phyloP scores from a whole-genome alignment of 1,284 basidiomycete genomes.

The Ustilago sp. region DNA sequence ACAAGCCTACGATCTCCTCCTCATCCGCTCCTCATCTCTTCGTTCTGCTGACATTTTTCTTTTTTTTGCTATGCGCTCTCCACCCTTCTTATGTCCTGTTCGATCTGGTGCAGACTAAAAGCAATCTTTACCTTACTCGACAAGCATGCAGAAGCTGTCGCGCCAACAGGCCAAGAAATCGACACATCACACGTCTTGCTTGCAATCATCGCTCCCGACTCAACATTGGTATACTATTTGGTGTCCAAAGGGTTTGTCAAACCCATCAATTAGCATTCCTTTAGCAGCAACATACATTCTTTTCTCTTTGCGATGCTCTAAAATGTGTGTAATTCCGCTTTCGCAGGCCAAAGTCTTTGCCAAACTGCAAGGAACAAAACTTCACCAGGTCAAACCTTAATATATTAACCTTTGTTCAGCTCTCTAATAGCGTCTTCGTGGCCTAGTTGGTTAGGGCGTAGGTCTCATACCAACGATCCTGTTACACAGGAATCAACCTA shows the following conservation, averaged over 20 bases:
- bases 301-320: no score
- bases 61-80: not conserved
- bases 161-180: constrained; percentile 8
- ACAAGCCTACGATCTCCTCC: not conserved
- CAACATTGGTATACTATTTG: constrained; percentile 66
- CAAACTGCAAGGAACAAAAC: no score
- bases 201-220: constrained; percentile 63
- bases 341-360: no score
- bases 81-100: no score
- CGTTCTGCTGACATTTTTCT: not conserved
- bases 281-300: not conserved
- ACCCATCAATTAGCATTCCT: constrained; percentile 57
- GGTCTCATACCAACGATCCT: constrained; percentile 53
- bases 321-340: no score
- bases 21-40: not conserved
- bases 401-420: not conserved
- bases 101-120: constrained; percentile 17
- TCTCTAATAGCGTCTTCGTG: constrained; percentile 30
- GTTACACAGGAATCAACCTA: constrained; percentile 36
- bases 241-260: constrained; percentile 65
- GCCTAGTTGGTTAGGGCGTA: constrained; percentile 56
- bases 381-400: not conserved
- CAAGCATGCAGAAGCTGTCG: constrained; percentile 16
- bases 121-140: constrained; percentile 42
- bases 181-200: constrained; percentile 54